Conservation (phyloP, 306 rosid genomes). For the Fragaria ananassa region DNA sequence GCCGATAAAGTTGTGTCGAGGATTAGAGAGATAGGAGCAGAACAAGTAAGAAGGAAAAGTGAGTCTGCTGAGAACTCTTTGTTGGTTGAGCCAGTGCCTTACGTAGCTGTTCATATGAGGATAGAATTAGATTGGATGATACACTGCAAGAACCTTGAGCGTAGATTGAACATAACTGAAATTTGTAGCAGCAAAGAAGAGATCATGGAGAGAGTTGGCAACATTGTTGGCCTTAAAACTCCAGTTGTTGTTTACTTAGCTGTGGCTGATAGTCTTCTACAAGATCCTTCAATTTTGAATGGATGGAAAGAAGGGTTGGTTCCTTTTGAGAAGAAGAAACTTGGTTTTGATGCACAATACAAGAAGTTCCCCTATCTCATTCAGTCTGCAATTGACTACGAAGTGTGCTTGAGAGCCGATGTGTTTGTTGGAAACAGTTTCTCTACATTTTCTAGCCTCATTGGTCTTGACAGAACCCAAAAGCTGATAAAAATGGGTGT, state of each 20-base stretch:
- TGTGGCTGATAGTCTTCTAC: slow-evolving; percentile 73
- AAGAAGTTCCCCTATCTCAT: slow-evolving; percentile 73
- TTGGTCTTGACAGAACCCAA: slow-evolving; percentile 84
- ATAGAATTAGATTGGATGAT: slow-evolving; percentile 96
- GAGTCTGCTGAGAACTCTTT: slow-evolving; percentile 8
- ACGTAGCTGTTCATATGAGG: slow-evolving; percentile 87
- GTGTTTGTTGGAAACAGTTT: slow-evolving; percentile 89
- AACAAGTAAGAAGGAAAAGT: slow-evolving; percentile 19
- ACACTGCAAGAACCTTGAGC: slow-evolving; percentile 79
- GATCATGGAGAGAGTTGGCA: slow-evolving; percentile 65
- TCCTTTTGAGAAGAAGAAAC: slow-evolving; percentile 75
- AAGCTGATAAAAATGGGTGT: slow-evolving; percentile 49
- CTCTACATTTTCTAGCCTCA: slow-evolving; percentile 86
- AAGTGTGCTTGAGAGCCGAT: slow-evolving; percentile 77
- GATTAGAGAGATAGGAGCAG: slow-evolving; percentile 55
- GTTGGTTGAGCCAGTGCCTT: slow-evolving; percentile 36
- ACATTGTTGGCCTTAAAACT: slow-evolving; percentile 37
- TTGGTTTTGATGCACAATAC: slow-evolving; percentile 58
- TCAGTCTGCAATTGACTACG: slow-evolving; percentile 87
- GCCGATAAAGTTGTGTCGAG: slow-evolving; percentile 64
- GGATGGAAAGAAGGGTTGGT: slow-evolving; percentile 69
- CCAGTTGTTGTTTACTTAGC: slow-evolving; percentile 72
- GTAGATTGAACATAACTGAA: slow-evolving; percentile 51
- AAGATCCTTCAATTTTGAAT: slow-evolving; percentile 53
- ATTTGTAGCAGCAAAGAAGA: slow-evolving; percentile 82